Evolutionary conservation across 441 rosid genomes (phyloP), one percentile per base, ranked within the genome.

Genomic region (Adansonia madagascariensis): DNA sequence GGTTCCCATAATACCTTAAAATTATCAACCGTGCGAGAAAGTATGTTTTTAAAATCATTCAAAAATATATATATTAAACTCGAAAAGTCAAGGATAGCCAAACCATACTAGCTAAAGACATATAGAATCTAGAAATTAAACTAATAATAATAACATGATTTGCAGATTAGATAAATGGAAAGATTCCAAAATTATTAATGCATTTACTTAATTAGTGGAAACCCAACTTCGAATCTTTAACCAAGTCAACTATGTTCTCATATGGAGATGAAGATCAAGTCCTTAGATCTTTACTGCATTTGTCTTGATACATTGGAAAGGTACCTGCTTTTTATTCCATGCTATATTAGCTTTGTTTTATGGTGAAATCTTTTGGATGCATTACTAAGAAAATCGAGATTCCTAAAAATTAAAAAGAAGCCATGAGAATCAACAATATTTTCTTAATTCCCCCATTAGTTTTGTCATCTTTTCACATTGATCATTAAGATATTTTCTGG

Each of bases 281-380:
- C 6, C 22, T n/a, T n/a, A 64, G 2, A 64, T 64, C 11, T 64
- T 39, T 41, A 64, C 70, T 64, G 70, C 47, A 47, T 67, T 12
- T 18, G 9, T 44, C 71, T 46, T 67, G 35, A 46, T 66, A 53
- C 71, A 44, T 66, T 44, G 53, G 12, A 44, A 44, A 39, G 71
- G 10, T 6, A 47, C 50, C 4, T 1, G 52, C 52, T 47, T 66
- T 62, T 12, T 62, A 62, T 62, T 62, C 44, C 67, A 31, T 62
- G 44, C 53, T 22, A 60, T 64, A 3, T 41, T 10, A 47, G 24
- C 50, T 64, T 41, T 39, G 24, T 24, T n/a, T n/a, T 3, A 3
- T 11, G 72, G 14, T 46, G 72, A 46, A 20, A 44, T 67, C 46
- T 35, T 67, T 67, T 46, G 55, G 72, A 27, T 27, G 31, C 31